Evolutionary conservation across 2,329 filamentous ascomycete species (phyloP).

Genomic region (Cladosporium sp.): DNA sequence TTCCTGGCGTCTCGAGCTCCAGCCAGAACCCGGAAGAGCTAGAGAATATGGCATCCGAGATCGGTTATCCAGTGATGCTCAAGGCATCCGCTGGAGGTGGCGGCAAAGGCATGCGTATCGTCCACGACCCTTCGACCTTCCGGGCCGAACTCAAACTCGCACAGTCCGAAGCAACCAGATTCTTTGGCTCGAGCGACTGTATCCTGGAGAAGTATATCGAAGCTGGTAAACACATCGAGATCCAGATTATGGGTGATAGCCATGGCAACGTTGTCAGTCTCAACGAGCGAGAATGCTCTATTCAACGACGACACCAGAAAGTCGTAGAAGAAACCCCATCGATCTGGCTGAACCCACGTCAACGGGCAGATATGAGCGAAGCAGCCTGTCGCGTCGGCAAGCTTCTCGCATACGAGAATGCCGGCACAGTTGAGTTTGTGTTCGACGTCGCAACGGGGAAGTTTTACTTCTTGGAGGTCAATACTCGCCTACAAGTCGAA

Average conservation of each 20-base stretch:
- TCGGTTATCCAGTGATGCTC: conserved; percentile 45
- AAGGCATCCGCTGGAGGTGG: conserved; percentile 53
- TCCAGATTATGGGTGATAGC: conserved; percentile 81
- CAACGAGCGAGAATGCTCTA: conserved; percentile 81
- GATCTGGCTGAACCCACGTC: conserved; percentile 22
- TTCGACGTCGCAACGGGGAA: conserved; percentile 40
- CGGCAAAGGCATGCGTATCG: conserved; percentile 47
- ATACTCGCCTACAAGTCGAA: conserved; percentile 53
- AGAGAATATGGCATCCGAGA: conserved; percentile 26
- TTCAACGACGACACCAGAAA: conserved; percentile 82
- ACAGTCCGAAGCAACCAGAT: conserved; percentile 39
- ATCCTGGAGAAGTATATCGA: conserved; percentile 38
- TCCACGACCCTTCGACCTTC: conserved; percentile 36
- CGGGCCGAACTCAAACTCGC: conserved; percentile 28
- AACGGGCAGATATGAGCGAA: conserved; percentile 25
- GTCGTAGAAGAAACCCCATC: conserved; percentile 67
- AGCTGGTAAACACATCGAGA: conserved; percentile 75
- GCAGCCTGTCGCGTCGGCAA: conserved; percentile 30
- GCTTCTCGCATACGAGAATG: conserved; percentile 38
- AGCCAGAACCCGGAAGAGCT: conserved; percentile 27
- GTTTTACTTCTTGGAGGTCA: conserved; percentile 53
- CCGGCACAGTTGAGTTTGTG: conserved; percentile 51
- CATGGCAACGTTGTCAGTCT: conserved; percentile 73
- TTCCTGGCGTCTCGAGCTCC: background rate
- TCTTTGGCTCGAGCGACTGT: conserved; percentile 23